phyloP scores from a whole-genome alignment of 495 filamentous ascomycete genomes.

The Penicillium pulvis region DNA sequence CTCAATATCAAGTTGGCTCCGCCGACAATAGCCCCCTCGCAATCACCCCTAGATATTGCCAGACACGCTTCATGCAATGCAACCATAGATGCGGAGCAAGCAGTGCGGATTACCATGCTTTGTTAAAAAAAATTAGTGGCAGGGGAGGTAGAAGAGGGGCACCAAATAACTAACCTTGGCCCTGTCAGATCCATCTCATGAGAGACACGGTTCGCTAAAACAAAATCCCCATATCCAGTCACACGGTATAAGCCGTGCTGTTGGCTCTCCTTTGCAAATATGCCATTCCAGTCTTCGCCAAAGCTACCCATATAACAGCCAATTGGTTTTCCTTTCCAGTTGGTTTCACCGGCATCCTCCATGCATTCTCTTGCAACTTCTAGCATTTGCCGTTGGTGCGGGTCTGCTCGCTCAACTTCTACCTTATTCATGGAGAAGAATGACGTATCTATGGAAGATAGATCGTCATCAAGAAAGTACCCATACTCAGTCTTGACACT shows the following conservation, averaged over 20 bases:
- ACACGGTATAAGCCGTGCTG: slow-evolving; percentile 18
- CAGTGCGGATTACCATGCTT: slow-evolving; percentile 28
- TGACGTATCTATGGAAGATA: slow-evolving; percentile 18
- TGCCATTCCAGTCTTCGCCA: slow-evolving; percentile 37
- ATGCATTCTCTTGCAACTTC: slow-evolving; percentile 32
- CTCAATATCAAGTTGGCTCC: slow-evolving; percentile 45
- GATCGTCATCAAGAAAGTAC: slow-evolving; percentile 53
- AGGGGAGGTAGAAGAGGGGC: background rate
- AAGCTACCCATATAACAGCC: slow-evolving; percentile 53
- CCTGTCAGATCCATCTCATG: slow-evolving; percentile 38
- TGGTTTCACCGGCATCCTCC: slow-evolving; percentile 40
- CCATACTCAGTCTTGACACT: slow-evolving; percentile 33
- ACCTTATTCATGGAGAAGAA: slow-evolving; percentile 27
- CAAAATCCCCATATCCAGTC: slow-evolving; percentile 33
- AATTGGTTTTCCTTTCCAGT: slow-evolving; percentile 39
- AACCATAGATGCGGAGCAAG: slow-evolving; percentile 39
- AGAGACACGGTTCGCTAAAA: slow-evolving; percentile 34
- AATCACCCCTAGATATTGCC: slow-evolving; percentile 40
- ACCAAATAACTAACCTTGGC: slow-evolving; percentile 16
- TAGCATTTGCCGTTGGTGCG: slow-evolving; percentile 17
- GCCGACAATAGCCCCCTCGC: slow-evolving; percentile 41
- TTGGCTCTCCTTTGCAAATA: slow-evolving; percentile 23
- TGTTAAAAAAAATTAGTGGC: too few relatives aligned
- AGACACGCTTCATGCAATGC: slow-evolving; percentile 38
- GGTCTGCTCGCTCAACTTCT: slow-evolving; percentile 4